Base-by-base conservation (phyloP, 2,329 filamentous ascomycete species). In the Ophiostoma populinum region DNA sequence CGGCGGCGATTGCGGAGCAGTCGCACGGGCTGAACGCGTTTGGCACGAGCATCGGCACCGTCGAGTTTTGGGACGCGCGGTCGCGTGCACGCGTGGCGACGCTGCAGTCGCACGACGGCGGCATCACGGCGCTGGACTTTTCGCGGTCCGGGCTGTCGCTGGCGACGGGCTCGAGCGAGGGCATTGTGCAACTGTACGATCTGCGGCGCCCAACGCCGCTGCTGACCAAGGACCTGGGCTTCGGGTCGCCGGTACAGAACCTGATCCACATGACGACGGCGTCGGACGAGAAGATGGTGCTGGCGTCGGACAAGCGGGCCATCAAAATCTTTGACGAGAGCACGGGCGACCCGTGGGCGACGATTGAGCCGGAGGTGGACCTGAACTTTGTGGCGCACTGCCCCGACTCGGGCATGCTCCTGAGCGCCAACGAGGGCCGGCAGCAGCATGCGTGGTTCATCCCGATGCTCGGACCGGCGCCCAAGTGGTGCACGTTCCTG, bases 341-440 rank as follows among this genome's bases (percentile, higher is more conserved):
- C 22, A 75, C 76, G 39, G 90, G 90, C 37, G 73, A 75, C 16
- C 81, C 87, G 4, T 98, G 90, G 87, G 94, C 90, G 0, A 90
- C 83, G 1, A 81, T 95, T 29, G 90, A 98, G 50, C 90, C 90
- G 2, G 71, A 83, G 7, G 90, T 95, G 6, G 90, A 98, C 51
- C 72, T 98, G 47, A 94, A 95, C 55, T 78, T 82, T 42, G 85
- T 98, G 6, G 85, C 82, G 34, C 93, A 86, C 77, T 85, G 82
- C 51, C 85, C 79, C 44, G 75, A 92, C 47, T 86, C 76, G 19
- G 90, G 90, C 37, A 98, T 98, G 85, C 65, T 98, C 13, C 63
- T 98, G 36, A 95, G 87, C 4, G 90, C 92, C 25, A 98, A 98
- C 50, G 90, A 98, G 60, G 92, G 90, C 39, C 76, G 83, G 47